A percentile compares a stretch with the other conserved stretches of the same genome.
Evolutionary conservation across 2,329 filamentous ascomycete species (phyloP).

Genomic region (Scopulariopsis brevicaulis): DNA sequence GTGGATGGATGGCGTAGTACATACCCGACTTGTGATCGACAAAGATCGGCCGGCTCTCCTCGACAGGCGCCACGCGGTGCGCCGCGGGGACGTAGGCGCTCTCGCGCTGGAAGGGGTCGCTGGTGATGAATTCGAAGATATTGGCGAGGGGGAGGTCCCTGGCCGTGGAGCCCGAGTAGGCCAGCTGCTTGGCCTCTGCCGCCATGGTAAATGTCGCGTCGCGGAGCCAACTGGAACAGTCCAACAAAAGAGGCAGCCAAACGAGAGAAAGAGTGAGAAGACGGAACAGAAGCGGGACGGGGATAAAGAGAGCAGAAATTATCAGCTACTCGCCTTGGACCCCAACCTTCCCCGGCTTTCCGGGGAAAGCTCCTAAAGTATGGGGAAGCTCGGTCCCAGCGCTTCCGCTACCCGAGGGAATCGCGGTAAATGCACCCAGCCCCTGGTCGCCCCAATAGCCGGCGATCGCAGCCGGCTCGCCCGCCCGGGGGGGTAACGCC

Average conservation of each 20-base stretch:
- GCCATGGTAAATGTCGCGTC: background rate
- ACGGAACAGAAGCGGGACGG: background rate
- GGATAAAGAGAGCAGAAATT: background rate
- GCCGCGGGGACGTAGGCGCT: conserved; percentile 15
- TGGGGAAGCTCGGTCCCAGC: background rate
- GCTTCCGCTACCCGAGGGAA: background rate
- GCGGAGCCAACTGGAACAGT: background rate
- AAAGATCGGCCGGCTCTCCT: conserved; percentile 21
- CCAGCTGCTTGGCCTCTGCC: background rate
- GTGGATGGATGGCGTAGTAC: conserved; percentile 4
- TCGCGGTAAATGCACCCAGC: background rate
- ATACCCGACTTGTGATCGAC: conserved; percentile 26
- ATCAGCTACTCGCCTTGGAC: background rate
- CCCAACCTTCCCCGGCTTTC: background rate
- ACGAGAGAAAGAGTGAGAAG: background rate
- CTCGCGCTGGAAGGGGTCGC: conserved; percentile 21
- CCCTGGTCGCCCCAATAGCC: background rate
- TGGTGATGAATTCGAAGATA: conserved; percentile 23
- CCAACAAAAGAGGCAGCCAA: background rate
- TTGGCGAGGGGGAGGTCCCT: conserved; percentile 13
- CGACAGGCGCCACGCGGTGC: conserved; percentile 19
- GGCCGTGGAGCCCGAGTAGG: background rate
- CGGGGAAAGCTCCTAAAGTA: background rate
- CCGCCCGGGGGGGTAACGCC: background rate
- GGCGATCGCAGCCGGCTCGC: background rate